Base-by-base conservation (phyloP, 2,329 filamentous ascomycete genomes). In the Cryphonectria japonica region DNA sequence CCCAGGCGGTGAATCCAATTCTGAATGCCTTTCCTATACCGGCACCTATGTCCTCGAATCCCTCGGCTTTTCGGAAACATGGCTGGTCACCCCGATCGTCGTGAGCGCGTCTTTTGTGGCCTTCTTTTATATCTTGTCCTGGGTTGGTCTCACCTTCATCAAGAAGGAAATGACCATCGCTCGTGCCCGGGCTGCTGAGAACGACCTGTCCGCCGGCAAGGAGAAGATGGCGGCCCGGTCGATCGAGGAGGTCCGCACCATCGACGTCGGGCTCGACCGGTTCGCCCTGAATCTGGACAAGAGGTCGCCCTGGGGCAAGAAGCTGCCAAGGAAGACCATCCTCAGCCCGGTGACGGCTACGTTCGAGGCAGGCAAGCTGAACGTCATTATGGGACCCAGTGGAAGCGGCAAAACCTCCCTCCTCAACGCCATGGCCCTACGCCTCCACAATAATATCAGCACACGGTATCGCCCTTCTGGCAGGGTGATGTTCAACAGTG, bases 351-450 rank as follows among this genome's bases (percentile, higher is more conserved):
- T 94, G 16, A 89, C 85, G 1, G 83, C 91, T 0, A 88, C 86
- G 0, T 94, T 95, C 74, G 85, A 88, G 63, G 87, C 92, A 0
- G 91, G 92, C 0, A 83, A 87, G 19, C 78, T 95, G 19, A 94
- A 94, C 73, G 86, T 94, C 34, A 92, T 95, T 74, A 94, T 94
- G 92, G 92, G 92, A 0, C 92, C 92, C 0, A 93, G 91, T 0
- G 92, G 92, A 0, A 91, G 89, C 62, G 92, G 92, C 0, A 95
- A 95, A 78, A 94, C 92, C 0, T 92, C 91, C 0, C 82, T 94
- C 0, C 83, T 94, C 14, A 94, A 93, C 76, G 86, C 90, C 1
- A 92, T 95, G 86, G 91, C 92, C 0, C 82, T 89, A 3, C 85
- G 92, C 22, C 81, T 94, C 5, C 87, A 88, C 37, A 88, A 88